phyloP scores from a whole-genome alignment of 2,329 filamentous ascomycete species.

The Septoria petroselini region DNA sequence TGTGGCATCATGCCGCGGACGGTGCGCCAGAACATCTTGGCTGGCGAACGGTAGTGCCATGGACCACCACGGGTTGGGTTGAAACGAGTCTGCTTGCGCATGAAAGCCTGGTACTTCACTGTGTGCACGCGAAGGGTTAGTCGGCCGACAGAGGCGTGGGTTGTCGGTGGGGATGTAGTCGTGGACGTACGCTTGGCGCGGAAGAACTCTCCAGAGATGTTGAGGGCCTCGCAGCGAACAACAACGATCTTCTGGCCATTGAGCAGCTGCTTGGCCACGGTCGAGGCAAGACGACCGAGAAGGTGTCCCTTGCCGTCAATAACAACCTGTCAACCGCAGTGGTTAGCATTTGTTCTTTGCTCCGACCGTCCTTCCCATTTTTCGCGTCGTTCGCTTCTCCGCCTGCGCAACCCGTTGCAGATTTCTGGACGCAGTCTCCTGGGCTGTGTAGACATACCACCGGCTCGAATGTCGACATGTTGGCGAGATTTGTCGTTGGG shows the following conservation, averaged over 20 bases:
- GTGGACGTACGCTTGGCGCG: slow-evolving; percentile 93
- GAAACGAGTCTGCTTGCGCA: slow-evolving; percentile 99
- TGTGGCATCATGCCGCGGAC: slow-evolving; percentile 99
- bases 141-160: background rate
- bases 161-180: slow-evolving; percentile 15
- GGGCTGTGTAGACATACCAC: slow-evolving; percentile 52
- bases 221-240: slow-evolving; percentile 97
- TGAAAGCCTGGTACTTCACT: slow-evolving; percentile 99
- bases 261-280: slow-evolving; percentile 98
- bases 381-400: background rate
- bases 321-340: slow-evolving; percentile 65
- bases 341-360: slow-evolving; percentile 18
- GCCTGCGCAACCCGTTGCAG: background rate
- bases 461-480: slow-evolving; percentile 65
- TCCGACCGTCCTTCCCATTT: background rate
- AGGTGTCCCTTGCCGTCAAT: slow-evolving; percentile 99
- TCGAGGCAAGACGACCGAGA: slow-evolving; percentile 96
- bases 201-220: slow-evolving; percentile 99
- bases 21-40: slow-evolving; percentile 99
- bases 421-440: background rate
- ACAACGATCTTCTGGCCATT: slow-evolving; percentile 99
- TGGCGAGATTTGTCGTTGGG: slow-evolving; percentile 37
- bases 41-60: slow-evolving; percentile 99
- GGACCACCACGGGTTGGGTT: slow-evolving; percentile 99
- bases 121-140: slow-evolving; percentile 37